These are phyloP conservation scores for Rubia balearica DNA, from an alignment of 305 asterid genomes.

Conservation along the genomic window DNA sequence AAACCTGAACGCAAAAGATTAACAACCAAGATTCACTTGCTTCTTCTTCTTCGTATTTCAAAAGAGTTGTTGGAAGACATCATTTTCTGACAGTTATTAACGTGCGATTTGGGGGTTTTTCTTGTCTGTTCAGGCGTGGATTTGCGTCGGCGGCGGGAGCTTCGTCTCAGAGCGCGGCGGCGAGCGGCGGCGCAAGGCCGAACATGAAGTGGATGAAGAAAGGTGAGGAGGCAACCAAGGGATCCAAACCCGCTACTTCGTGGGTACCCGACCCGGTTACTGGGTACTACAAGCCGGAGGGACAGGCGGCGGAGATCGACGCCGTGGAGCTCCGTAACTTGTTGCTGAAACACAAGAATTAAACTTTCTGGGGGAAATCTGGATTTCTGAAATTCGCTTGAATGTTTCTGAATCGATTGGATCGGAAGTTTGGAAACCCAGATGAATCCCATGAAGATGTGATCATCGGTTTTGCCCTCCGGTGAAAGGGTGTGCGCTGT, in stretches of 20 bases:
- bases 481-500: slow-evolving; percentile 2
- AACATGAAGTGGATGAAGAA: slow-evolving; percentile 41
- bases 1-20: no score
- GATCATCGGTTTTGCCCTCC: neutral
- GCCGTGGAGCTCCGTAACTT: slow-evolving; percentile 51
- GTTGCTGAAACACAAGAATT: slow-evolving; percentile 38
- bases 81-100: no score
- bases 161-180: slow-evolving; percentile 30
- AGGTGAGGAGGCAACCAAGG: slow-evolving; percentile 44
- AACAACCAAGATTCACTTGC: no score
- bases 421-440: neutral
- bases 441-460: neutral
- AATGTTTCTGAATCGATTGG: neutral
- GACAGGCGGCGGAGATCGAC: slow-evolving; percentile 39
- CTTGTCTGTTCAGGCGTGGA: slow-evolving; percentile 17
- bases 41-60: no score
- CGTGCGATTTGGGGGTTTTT: neutral
- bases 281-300: slow-evolving; percentile 61
- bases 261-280: slow-evolving; percentile 78
- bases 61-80: no score
- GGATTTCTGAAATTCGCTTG: neutral
- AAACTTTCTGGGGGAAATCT: neutral
- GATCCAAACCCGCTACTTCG: slow-evolving; percentile 28
- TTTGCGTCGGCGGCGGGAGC: slow-evolving; percentile 40
- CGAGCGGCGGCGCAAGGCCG: slow-evolving; percentile 17